Base-by-base conservation (phyloP, 2,329 filamentous ascomycete species). In the Aphanoascus verrucosus region DNA sequence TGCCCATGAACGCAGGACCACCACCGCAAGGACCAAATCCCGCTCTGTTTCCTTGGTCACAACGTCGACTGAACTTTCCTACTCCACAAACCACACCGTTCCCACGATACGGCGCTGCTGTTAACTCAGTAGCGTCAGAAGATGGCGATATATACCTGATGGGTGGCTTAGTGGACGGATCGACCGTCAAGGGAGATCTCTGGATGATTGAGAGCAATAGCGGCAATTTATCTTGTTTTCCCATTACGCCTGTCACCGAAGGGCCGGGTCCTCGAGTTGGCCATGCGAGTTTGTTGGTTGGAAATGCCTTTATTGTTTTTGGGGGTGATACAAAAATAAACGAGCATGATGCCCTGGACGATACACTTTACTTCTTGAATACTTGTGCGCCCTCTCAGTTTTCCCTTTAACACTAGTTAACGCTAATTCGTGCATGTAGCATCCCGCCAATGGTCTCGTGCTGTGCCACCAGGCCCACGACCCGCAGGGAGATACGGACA, bases 281-380 rank as follows among this genome's bases (percentile, higher is more conserved):
- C 2, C 93, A 98, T 72, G 80, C 91, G 17, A 94, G 90, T 74
- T 75, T 98, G 63, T 77, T 98, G 14, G 93, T 98, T 52, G 94
- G 94, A 55, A 98, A 98, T 70, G 93, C 93, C 0, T 98, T 97
- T 68, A 98, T 98, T 61, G 93, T 98, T 11, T 98, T 97, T 65
- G 94, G 93, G 48, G 93, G 93, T 65, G 94, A 98, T 69, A 98
- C 93, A 49, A 98, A 98, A 71, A 85, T 95, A 66, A 89, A 96
- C 53, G 93, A 97, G 64, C 81, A 82, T 32, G 93, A 98, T 69
- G 78, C 87, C 47, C 74, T 98, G 55, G 93, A 98, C 64, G 91
- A 98, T 71, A 97, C 93, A 0, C 75, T 98, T 11, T 98, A 98
- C 70, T 79, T 98, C 49, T 77, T 98, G 49, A 98, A 98, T 72